A percentile compares a stretch with the other conserved stretches of the same genome.
phyloP scores from a whole-genome alignment of 1,284 basidiomycete genomes.

The Leccinum pallidistipes region DNA sequence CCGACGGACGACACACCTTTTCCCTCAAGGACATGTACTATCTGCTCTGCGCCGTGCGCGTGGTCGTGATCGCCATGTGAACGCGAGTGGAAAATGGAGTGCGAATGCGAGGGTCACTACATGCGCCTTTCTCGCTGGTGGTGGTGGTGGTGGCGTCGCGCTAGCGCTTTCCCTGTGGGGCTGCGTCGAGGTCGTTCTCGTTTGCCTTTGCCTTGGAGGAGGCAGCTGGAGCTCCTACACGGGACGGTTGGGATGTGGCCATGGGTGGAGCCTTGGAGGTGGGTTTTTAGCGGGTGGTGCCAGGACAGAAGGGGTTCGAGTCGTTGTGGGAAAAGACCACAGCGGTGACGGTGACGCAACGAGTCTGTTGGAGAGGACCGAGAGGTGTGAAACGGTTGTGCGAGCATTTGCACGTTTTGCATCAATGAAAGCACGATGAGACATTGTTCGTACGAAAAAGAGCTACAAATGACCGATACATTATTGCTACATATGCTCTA shows the following conservation, averaged over 20 bases:
- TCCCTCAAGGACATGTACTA: constrained; percentile 70
- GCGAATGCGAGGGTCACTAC: constrained; percentile 41
- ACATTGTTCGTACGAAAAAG: too few relatives aligned
- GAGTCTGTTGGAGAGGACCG: too few relatives aligned
- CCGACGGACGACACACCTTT: constrained; percentile 46
- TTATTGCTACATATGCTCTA: too few relatives aligned
- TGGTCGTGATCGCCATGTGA: constrained; percentile 66
- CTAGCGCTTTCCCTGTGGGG: constrained; percentile 63
- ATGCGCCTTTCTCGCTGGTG: background rate
- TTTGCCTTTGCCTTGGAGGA: constrained; percentile 51
- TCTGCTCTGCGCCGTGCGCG: constrained; percentile 66
- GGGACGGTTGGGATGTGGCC: constrained; percentile 38
- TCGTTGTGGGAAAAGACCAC: too few relatives aligned
- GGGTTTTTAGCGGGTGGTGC: too few relatives aligned
- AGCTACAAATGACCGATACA: too few relatives aligned
- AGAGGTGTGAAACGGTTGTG: too few relatives aligned
- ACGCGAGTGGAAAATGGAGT: constrained; percentile 65
- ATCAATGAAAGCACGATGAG: too few relatives aligned
- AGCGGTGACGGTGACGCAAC: too few relatives aligned
- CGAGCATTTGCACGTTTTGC: too few relatives aligned
- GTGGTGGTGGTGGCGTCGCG: constrained; percentile 50
- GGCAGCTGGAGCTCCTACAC: constrained; percentile 36
- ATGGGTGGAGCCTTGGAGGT: too few relatives aligned
- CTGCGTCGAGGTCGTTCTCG: constrained; percentile 43
- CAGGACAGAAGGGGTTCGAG: too few relatives aligned